These are phyloP conservation scores for Sordariomycetes sp. DNA, from an alignment of 2,329 filamentous ascomycete species.

Conservation along the genomic window DNA sequence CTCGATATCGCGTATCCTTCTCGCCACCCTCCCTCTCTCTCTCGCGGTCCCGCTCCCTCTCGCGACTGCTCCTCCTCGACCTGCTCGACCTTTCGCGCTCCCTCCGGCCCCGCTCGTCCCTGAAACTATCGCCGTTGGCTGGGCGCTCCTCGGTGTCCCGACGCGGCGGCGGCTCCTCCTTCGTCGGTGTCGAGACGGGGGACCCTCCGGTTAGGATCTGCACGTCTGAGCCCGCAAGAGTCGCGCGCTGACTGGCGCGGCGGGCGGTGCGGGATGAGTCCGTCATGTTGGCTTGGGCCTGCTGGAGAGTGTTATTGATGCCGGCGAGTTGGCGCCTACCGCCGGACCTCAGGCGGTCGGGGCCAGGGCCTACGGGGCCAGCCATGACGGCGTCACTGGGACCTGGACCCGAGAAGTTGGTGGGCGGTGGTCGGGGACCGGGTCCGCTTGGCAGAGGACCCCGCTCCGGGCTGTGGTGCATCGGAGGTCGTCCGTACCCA, in stretches of 20 bases:
- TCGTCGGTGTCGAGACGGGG: conserved; percentile 30
- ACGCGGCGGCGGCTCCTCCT: conserved; percentile 32
- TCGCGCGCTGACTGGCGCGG: conserved; percentile 11
- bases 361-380: not conserved
- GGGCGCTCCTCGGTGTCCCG: not conserved
- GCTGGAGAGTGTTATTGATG: conserved; percentile 45
- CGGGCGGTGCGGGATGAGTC: not conserved
- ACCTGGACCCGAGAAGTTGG: not conserved
- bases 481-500: conserved; percentile 1
- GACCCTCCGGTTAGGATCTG: conserved; percentile 43
- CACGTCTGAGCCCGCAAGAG: conserved; percentile 37
- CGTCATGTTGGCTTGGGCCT: conserved; percentile 24
- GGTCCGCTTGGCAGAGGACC: conserved; percentile 1
- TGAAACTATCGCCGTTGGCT: not conserved
- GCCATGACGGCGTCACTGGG: not conserved
- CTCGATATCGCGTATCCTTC: conserved; percentile 31
- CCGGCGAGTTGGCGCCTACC: conserved; percentile 40
- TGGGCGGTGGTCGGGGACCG: conserved; percentile 1
- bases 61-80: conserved; percentile 32
- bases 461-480: conserved; percentile 5
- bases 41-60: conserved; percentile 34
- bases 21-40: conserved; percentile 31
- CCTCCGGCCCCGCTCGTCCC: conserved; percentile 27
- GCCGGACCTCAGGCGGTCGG: conserved; percentile 17
- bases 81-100: conserved; percentile 27